Evolutionary conservation across 441 rosid species (phyloP), one percentile per base, ranked within the genome.

Genomic region (Sinapis alba): DNA sequence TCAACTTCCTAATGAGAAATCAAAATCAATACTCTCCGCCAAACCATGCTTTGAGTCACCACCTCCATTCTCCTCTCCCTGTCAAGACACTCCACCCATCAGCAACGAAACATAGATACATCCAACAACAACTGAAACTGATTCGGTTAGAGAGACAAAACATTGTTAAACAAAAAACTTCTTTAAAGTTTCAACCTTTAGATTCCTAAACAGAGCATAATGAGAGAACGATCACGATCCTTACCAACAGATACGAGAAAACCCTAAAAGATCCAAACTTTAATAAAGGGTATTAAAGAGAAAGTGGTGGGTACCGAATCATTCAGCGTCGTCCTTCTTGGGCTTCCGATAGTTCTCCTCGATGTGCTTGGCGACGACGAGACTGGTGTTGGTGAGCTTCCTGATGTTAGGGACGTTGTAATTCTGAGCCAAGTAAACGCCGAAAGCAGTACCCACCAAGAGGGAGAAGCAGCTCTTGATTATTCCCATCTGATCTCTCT

Each of bases 281-380:
- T 54, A 26, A 6, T 41, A 34, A 5, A 53, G 20, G 38, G 36
- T 59, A 1, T 7, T 3, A 15, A 4, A 4, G 9, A n/a, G 16
- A 62, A 6, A 73, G 5, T 26, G 18, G 4, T 2, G 34, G 0
- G 34, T 54, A 73, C 71, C 50, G 57, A 70, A 54, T 80, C 80
- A 50, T 24, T 83, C 86, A 5, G 30, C 84, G 74, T 76, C 83
- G 15, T 68, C 80, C 68, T 83, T 84, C 78, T 85, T 87, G 53
- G 94, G 93, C 81, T 84, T 87, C 50, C 91, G 81, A 23, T 89
- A 83, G 7, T 65, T 83, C 80, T 88, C 92, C 47, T 92, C 93
- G 75, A 84, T 66, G 86, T 82, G 92, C 65, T 88, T 86, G 78
- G 85, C 87, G 16, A 83, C 73, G 73, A 84, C 12, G 60, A 84